Evolutionary conservation across 129 eudicot species (phyloP).

Genomic region (Helianthus annuus): DNA sequence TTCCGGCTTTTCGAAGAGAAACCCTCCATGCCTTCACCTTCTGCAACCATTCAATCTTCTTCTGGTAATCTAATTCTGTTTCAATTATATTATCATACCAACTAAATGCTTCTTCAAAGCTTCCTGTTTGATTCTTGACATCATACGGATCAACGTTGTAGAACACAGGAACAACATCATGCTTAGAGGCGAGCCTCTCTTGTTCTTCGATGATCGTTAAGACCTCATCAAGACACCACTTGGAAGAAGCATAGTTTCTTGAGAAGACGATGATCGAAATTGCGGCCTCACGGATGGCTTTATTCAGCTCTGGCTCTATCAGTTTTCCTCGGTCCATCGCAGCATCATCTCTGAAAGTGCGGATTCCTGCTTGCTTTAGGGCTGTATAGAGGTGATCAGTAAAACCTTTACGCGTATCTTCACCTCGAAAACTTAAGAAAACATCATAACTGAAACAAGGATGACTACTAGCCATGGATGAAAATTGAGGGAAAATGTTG

Average conservation of each 20-base stretch:
- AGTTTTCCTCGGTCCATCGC: slow-evolving; percentile 22
- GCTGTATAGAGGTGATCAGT: slow-evolving; percentile 19
- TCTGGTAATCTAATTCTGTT: neutral
- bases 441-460: slow-evolving; percentile 6
- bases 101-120: neutral
- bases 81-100: neutral
- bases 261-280: neutral
- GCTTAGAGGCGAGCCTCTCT: neutral
- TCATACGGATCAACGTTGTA: neutral
- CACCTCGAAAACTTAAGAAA: slow-evolving; percentile 18
- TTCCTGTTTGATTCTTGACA: neutral
- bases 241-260: neutral
- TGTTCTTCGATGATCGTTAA: neutral
- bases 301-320: neutral
- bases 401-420: slow-evolving; percentile 8
- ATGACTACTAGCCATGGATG: neutral
- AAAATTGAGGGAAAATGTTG: neutral
- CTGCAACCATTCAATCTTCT: neutral
- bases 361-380: slow-evolving; percentile 8
- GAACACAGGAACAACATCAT: slow-evolving; percentile 3
- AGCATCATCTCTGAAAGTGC: slow-evolving; percentile 10
- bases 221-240: slow-evolving; percentile 7
- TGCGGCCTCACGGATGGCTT: neutral
- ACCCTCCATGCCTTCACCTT: slow-evolving; percentile 2
- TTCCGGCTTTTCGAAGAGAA: slow-evolving; percentile 11